Conservation (phyloP, 2,329 filamentous ascomycete genomes). For the Botrytis fragariae region DNA sequence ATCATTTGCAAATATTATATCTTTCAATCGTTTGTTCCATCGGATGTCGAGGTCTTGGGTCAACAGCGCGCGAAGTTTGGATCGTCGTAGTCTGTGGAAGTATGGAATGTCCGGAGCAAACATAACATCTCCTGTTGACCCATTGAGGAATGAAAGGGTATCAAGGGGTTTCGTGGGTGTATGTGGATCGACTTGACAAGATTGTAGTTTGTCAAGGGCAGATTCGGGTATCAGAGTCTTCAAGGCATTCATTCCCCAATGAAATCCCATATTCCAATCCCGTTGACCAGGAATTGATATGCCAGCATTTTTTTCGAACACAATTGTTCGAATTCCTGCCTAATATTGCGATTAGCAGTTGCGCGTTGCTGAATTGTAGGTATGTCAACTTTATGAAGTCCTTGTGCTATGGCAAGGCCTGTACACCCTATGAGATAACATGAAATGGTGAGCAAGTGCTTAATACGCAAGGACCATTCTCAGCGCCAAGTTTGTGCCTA, state of each 20-base stretch:
- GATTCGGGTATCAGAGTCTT: constrained; percentile 37
- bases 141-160: constrained; percentile 39
- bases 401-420: constrained; percentile 44
- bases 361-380: neutral
- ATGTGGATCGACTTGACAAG: constrained; percentile 37
- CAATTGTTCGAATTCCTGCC: constrained; percentile 27
- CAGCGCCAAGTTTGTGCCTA: constrained; percentile 22
- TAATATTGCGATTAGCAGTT: constrained; percentile 12
- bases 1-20: constrained; percentile 37
- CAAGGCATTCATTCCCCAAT: constrained; percentile 39
- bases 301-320: constrained; percentile 34
- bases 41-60: constrained; percentile 40
- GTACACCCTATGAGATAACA: constrained; percentile 39
- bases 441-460: neutral
- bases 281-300: constrained; percentile 31
- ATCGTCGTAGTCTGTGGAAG: constrained; percentile 39
- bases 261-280: constrained; percentile 42
- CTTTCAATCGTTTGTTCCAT: constrained; percentile 42
- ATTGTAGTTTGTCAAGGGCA: constrained; percentile 34
- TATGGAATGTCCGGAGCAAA: constrained; percentile 32
- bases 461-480: neutral
- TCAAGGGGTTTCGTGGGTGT: constrained; percentile 35
- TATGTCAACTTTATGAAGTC: constrained; percentile 41
- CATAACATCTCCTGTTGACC: constrained; percentile 37
- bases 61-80: constrained; percentile 41